A percentile compares a stretch with the other conserved stretches of the same genome.
phyloP scores from a whole-genome alignment of 495 filamentous ascomycete species.

The Trichoderma asperelloides region DNA sequence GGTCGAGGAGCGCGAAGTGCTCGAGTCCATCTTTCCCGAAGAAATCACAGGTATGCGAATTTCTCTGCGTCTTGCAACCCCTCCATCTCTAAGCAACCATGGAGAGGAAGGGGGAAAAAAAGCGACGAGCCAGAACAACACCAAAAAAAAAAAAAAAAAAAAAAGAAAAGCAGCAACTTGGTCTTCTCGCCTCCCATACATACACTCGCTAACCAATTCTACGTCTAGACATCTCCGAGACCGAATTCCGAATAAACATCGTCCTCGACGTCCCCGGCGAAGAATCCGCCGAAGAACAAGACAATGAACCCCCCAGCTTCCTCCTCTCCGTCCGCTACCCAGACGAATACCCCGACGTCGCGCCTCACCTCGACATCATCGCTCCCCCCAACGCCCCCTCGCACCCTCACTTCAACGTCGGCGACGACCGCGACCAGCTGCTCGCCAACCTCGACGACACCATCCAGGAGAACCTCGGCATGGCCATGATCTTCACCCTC shows the following conservation, averaged over 20 bases:
- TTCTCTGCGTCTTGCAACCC: constrained; percentile 12
- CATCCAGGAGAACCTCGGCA: constrained; percentile 84
- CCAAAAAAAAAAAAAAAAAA: background rate
- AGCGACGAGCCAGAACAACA: background rate
- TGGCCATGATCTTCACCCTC: constrained; percentile 96
- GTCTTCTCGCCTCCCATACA: too few relatives aligned
- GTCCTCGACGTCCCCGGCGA: constrained; percentile 61
- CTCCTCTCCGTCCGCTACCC: constrained; percentile 79
- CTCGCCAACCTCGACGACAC: constrained; percentile 57
- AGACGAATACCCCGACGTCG: constrained; percentile 74
- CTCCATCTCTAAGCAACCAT: constrained; percentile 7
- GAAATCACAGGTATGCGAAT: constrained; percentile 70
- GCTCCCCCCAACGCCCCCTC: constrained; percentile 58
- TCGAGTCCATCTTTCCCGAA: constrained; percentile 96
- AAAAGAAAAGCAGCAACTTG: background rate
- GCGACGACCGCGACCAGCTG: constrained; percentile 59
- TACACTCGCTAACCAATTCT: background rate
- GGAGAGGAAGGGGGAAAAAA: background rate
- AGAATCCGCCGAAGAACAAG: constrained; percentile 44
- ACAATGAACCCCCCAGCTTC: constrained; percentile 52
- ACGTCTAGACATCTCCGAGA: constrained; percentile 69
- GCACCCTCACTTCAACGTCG: constrained; percentile 48
- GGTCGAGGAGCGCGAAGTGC: constrained; percentile 89
- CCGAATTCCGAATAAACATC: constrained; percentile 75
- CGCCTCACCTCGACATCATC: constrained; percentile 69